Percentiles rank a stretch among this genome's conserved stretches.
phyloP scores from a whole-genome alignment of 2,329 filamentous ascomycete species.

The Colletotrichum spaethianum region DNA sequence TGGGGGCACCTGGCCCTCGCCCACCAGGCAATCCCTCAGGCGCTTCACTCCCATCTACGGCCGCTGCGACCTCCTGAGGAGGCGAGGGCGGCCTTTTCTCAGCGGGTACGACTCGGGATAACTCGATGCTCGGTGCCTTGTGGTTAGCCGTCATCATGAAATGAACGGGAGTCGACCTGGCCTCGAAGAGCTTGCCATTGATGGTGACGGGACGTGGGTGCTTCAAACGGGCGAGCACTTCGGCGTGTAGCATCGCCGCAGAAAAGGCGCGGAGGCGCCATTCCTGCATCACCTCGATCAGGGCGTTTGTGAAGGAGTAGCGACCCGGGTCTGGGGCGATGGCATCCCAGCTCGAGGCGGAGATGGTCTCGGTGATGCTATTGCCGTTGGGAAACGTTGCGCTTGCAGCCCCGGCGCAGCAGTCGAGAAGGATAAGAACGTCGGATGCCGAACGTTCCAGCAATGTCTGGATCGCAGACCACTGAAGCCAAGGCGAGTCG shows the following conservation, averaged over 20 bases:
- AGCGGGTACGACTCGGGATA: constrained; percentile 57
- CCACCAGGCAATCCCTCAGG: constrained; percentile 17
- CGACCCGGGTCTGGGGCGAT: constrained; percentile 72
- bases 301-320: constrained; percentile 71
- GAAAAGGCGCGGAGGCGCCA: constrained; percentile 70
- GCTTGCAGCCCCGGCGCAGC: constrained; percentile 72
- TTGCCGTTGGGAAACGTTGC: constrained; percentile 71
- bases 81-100: constrained; percentile 55
- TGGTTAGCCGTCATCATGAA: constrained; percentile 76
- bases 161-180: constrained; percentile 71
- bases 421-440: constrained; percentile 71
- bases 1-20: constrained; percentile 28
- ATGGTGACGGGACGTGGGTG: constrained; percentile 71
- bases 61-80: constrained; percentile 46
- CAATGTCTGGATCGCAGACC: constrained; percentile 73
- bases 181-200: constrained; percentile 71
- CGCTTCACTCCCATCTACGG: constrained; percentile 19
- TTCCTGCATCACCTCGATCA: constrained; percentile 72
- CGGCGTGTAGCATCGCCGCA: constrained; percentile 73
- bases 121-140: constrained; percentile 70
- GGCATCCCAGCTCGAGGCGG: constrained; percentile 73
- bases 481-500: constrained; percentile 70
- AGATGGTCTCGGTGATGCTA: constrained; percentile 74
- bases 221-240: constrained; percentile 72
- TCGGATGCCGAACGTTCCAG: constrained; percentile 71